A percentile compares a stretch with the other conserved stretches of the same genome.
These are phyloP conservation scores for Lophiostoma macrostomum DNA, from an alignment of 495 filamentous ascomycete species.

Conservation along the genomic window DNA sequence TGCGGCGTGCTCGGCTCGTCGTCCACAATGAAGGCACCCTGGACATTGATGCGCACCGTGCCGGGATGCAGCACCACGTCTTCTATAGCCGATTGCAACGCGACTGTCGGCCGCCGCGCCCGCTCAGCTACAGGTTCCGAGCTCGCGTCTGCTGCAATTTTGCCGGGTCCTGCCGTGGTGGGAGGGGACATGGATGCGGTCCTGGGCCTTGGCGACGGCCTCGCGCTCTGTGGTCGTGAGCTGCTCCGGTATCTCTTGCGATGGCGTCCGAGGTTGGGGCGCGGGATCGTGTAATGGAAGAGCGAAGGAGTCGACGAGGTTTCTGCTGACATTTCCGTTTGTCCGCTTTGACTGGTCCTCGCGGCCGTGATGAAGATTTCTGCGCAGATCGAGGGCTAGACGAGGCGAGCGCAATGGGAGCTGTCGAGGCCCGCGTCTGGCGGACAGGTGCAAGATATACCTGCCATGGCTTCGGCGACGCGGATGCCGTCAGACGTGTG, in stretches of 20 bases:
- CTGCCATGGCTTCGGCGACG: slow-evolving; percentile 1
- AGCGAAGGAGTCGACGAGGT: slow-evolving; percentile 15
- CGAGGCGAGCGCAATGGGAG: neutral
- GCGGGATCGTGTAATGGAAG: neutral
- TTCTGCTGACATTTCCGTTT: slow-evolving; percentile 28
- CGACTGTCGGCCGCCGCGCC: slow-evolving; percentile 9
- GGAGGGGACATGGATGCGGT: slow-evolving; percentile 22
- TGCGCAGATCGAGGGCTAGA: slow-evolving; percentile 30
- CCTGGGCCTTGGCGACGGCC: slow-evolving; percentile 28
- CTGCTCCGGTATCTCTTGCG: slow-evolving; percentile 11
- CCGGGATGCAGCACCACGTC: slow-evolving; percentile 79
- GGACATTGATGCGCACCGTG: slow-evolving; percentile 87
- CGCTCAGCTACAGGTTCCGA: neutral
- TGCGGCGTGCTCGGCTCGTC: slow-evolving; percentile 41
- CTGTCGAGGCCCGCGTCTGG: neutral
- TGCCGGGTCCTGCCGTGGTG: slow-evolving; percentile 18
- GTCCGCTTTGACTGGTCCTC: slow-evolving; percentile 25
- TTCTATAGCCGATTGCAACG: slow-evolving; percentile 50
- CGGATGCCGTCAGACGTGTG: neutral
- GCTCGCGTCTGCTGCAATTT: neutral
- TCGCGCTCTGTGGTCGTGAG: slow-evolving; percentile 12
- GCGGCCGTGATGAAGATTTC: slow-evolving; percentile 27
- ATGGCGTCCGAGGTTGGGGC: neutral
- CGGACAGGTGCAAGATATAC: neutral
- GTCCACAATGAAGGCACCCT: slow-evolving; percentile 93